phyloP scores from a whole-genome alignment of 176 grass and related monocot genomes.

The Juncus inflexus region DNA sequence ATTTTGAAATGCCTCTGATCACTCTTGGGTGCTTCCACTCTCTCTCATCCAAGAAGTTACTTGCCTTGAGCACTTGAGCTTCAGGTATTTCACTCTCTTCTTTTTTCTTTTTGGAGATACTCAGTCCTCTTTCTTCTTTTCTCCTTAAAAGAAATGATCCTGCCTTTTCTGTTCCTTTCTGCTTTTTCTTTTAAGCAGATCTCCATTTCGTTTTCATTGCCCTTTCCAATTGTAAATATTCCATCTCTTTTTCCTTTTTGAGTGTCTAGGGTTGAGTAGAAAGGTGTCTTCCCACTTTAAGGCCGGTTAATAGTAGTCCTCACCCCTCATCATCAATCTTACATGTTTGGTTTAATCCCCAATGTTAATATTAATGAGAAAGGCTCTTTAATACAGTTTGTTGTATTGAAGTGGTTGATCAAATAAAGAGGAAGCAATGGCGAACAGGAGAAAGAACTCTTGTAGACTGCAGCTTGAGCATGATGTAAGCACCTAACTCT shows the following conservation, averaged over 20 bases:
- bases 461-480: conserved; percentile 63
- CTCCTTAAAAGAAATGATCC: not conserved
- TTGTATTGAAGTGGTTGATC: conserved; percentile 21
- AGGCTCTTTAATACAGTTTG: not conserved
- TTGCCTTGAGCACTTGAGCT: not conserved
- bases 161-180: conserved; percentile 5
- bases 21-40: not conserved
- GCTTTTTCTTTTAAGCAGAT: not conserved
- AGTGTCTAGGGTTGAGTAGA: too few relatives aligned
- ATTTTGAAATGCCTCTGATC: conserved; percentile 16
- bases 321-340: too few relatives aligned
- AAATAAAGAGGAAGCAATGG: conserved; percentile 19
- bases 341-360: too few relatives aligned
- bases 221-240: too few relatives aligned
- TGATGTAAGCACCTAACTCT: conserved; percentile 42
- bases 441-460: conserved; percentile 21
- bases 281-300: too few relatives aligned
- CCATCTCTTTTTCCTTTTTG: too few relatives aligned
- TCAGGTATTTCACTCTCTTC: conserved; percentile 15
- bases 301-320: too few relatives aligned
- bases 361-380: too few relatives aligned
- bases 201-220: too few relatives aligned
- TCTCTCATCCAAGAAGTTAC: conserved; percentile 20
- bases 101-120: conserved; percentile 4
- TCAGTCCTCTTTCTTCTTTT: conserved; percentile 7